Conservation (phyloP, 345 rosid genomes). For the Capsella bursapastoris region DNA sequence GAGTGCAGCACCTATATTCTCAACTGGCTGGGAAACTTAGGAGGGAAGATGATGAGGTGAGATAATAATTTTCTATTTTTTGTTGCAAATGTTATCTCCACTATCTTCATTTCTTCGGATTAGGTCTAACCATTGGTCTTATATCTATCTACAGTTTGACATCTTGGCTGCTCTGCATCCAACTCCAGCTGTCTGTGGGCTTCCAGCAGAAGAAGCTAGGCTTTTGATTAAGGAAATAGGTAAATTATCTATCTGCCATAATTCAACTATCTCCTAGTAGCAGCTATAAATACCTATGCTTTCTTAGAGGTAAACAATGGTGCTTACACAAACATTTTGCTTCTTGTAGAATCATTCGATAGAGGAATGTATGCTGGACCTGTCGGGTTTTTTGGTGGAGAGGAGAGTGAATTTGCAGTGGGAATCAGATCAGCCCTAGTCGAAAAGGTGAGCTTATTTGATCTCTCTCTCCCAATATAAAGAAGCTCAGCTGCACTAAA, state of each 20-base stretch:
- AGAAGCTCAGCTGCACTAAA: background rate
- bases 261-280: slow-evolving; percentile 5
- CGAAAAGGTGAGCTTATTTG: slow-evolving; percentile 60
- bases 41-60: slow-evolving; percentile 90
- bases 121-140: background rate
- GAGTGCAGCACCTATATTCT: slow-evolving; percentile 89
- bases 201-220: slow-evolving; percentile 87
- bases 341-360: slow-evolving; percentile 70
- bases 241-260: slow-evolving; percentile 21
- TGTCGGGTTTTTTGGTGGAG: slow-evolving; percentile 94
- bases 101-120: background rate
- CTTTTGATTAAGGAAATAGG: slow-evolving; percentile 83
- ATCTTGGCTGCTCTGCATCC: slow-evolving; percentile 89
- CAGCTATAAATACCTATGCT: slow-evolving; percentile 1
- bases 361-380: slow-evolving; percentile 99
- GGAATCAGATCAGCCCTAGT: slow-evolving; percentile 95
- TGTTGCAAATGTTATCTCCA: background rate
- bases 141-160: slow-evolving; percentile 56
- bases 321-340: slow-evolving; percentile 14
- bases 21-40: slow-evolving; percentile 65
- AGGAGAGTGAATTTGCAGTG: slow-evolving; percentile 95
- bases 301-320: background rate
- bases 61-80: background rate
- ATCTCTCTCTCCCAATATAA: background rate
- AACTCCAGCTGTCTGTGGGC: slow-evolving; percentile 97